Conservation (phyloP, 768 basidiomycete genomes). For the Amanita rubescens region DNA sequence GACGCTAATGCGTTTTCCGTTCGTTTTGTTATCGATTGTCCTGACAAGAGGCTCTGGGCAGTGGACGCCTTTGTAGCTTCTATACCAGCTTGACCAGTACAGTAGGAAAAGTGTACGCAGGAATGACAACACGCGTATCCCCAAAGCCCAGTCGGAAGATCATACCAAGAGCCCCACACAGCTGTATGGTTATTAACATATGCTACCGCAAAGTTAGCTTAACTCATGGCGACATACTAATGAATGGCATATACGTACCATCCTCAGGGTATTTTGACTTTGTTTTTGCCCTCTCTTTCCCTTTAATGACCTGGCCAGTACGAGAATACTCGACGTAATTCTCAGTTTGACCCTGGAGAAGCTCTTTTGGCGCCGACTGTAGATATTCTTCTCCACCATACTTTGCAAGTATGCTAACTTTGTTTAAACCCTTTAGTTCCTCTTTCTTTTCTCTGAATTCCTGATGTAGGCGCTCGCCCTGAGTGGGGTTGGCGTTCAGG, state of each 20-base stretch:
- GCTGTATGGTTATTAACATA: constrained; percentile 88
- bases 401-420: constrained; percentile 83
- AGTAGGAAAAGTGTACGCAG: constrained; percentile 78
- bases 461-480: constrained; percentile 85
- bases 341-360: constrained; percentile 94
- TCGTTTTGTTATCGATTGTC: constrained; percentile 21
- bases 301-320: constrained; percentile 86
- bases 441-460: constrained; percentile 94
- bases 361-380: constrained; percentile 82
- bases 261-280: constrained; percentile 95
- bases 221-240: constrained; percentile 4
- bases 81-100: constrained; percentile 81
- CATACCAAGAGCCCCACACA: constrained; percentile 99
- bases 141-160: constrained; percentile 63
- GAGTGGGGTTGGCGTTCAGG: constrained; percentile 92
- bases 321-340: constrained; percentile 96
- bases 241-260: constrained; percentile 43
- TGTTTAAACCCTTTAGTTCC: constrained; percentile 77
- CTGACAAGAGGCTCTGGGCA: constrained; percentile 54
- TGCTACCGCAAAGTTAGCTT: constrained; percentile 39
- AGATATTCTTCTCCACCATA: constrained; percentile 95
- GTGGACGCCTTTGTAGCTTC: constrained; percentile 70
- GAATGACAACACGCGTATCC: constrained; percentile 97
- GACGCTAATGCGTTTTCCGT: constrained; percentile 18
- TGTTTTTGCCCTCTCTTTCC: constrained; percentile 80